Evolutionary conservation across 2,329 filamentous ascomycete species (phyloP), one percentile per base, ranked within the genome.

Genomic region (Nemania serpens): DNA sequence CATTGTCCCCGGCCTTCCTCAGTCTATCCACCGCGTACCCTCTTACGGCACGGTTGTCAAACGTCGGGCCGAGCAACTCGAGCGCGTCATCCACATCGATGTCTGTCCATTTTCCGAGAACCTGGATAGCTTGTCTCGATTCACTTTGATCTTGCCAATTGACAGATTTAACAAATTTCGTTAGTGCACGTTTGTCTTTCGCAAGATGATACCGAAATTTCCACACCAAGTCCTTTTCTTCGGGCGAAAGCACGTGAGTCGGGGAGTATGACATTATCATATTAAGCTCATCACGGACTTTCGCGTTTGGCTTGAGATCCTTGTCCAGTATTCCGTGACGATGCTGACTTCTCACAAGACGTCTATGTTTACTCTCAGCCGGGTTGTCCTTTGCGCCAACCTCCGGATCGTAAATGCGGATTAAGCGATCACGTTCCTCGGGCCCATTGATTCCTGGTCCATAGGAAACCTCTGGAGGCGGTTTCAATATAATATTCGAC

Each of bases 121-220:
- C 87, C 63, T 96, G 91, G 22, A 95, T 91, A 5, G 94, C 93
- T 77, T 97, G 93, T 61, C 91, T 89, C 3, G 91, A 88, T 79
- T 99, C 94, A 63, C 87, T 87, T 48, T 86, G 84, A 74, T 97
- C 94, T 51, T 86, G 87, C 94, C 95, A 99, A 67, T 96, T 93
- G 41, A 97, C 94, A 0, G 94, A 97, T 75, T 98, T 99, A 74
- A 98, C 92, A 69, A 99, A 96, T 71, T 99, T 99, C 36, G 94
- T 99, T 59, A 98, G 81, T 2, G 94, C 91, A 69, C 90, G 83
- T 76, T 99, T 99, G 74, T 99, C 93, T 59, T 93, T 85, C 1
- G 93, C 95, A 20, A 99, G 78, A 74, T 97, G 94, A 75, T 98
- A 96, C 60, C 95, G 85, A 78, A 98, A 99, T 70, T 96, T 95